A percentile compares a stretch with the other conserved stretches of the same genome.
phyloP scores from a whole-genome alignment of 2,329 filamentous ascomycete species.

The Waltergamsia citrina region DNA sequence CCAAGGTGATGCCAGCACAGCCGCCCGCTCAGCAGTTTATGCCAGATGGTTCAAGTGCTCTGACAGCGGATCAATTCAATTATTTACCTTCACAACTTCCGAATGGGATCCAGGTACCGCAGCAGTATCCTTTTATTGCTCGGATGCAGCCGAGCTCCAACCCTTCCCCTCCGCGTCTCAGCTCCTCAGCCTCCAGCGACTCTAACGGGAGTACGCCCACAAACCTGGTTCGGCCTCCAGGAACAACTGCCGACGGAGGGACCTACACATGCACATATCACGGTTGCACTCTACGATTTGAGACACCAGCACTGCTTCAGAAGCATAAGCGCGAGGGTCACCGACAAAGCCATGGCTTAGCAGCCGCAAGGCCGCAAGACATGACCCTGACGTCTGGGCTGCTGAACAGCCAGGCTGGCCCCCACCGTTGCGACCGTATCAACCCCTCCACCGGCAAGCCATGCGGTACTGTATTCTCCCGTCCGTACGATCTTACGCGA shows the following conservation, averaged over 20 bases:
- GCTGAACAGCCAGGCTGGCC: constrained; percentile 82
- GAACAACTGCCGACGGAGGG: constrained; percentile 65
- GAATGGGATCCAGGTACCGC: constrained; percentile 26
- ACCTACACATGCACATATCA: constrained; percentile 97
- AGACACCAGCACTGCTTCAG: constrained; percentile 76
- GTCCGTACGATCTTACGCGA: constrained; percentile 90
- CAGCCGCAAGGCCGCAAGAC: constrained; percentile 16
- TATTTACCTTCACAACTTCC: constrained; percentile 17
- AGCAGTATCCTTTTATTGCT: constrained; percentile 41
- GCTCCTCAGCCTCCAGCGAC: constrained; percentile 30
- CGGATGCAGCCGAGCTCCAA: constrained; percentile 22
- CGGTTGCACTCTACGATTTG: constrained; percentile 80
- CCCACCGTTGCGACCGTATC: constrained; percentile 85
- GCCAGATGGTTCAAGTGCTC: not conserved
- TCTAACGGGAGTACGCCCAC: constrained; percentile 20
- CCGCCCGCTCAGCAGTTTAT: not conserved
- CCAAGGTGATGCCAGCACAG: constrained; percentile 20
- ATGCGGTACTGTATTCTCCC: constrained; percentile 88
- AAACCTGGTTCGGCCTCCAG: constrained; percentile 41
- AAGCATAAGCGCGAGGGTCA: constrained; percentile 95
- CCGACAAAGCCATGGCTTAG: constrained; percentile 53
- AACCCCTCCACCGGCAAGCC: constrained; percentile 93
- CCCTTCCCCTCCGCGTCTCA: constrained; percentile 24
- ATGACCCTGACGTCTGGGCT: constrained; percentile 39
- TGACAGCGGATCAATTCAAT: constrained; percentile 1